A percentile compares a stretch with the other conserved stretches of the same genome.
Evolutionary conservation across 306 rosid genomes (phyloP).

Genomic region (Lupinus albus): DNA sequence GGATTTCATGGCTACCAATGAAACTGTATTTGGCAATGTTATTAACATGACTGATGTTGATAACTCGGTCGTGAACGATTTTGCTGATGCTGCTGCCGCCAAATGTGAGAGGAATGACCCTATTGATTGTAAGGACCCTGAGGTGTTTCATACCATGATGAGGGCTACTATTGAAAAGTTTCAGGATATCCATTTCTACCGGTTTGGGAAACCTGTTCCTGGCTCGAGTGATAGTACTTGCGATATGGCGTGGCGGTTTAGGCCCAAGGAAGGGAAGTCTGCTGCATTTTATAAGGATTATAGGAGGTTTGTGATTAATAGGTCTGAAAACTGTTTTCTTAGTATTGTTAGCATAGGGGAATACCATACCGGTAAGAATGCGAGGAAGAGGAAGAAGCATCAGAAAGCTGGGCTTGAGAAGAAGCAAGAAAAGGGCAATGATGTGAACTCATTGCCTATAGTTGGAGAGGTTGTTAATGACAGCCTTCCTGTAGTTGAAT

Average conservation of each 20-base stretch:
- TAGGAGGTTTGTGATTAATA: conserved; percentile 80
- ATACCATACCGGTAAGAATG: conserved; percentile 80
- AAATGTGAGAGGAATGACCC: conserved; percentile 67
- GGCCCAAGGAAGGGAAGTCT: conserved; percentile 97
- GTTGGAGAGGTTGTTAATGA: conserved; percentile 90
- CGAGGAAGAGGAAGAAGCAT: conserved; percentile 89
- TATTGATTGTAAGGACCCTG: conserved; percentile 82
- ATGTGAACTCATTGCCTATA: conserved; percentile 56
- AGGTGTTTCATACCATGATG: conserved; percentile 95
- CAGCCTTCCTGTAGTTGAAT: conserved; percentile 80
- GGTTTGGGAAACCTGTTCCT: conserved; percentile 74
- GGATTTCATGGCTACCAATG: conserved; percentile 89
- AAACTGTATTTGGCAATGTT: conserved; percentile 64
- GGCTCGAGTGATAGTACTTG: conserved; percentile 72
- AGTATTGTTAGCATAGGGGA: conserved; percentile 77
- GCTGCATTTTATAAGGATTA: conserved; percentile 91
- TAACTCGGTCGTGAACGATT: conserved; percentile 38
- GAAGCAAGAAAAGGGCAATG: conserved; percentile 50
- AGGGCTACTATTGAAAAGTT: conserved; percentile 79
- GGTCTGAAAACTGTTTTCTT: conserved; percentile 66
- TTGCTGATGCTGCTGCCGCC: not conserved
- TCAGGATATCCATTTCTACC: conserved; percentile 89
- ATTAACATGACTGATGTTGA: conserved; percentile 71
- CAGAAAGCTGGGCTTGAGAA: conserved; percentile 71
- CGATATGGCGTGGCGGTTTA: conserved; percentile 98